Conservation (phyloP, 768 basidiomycete species). For the Leccinum uliginosum region DNA sequence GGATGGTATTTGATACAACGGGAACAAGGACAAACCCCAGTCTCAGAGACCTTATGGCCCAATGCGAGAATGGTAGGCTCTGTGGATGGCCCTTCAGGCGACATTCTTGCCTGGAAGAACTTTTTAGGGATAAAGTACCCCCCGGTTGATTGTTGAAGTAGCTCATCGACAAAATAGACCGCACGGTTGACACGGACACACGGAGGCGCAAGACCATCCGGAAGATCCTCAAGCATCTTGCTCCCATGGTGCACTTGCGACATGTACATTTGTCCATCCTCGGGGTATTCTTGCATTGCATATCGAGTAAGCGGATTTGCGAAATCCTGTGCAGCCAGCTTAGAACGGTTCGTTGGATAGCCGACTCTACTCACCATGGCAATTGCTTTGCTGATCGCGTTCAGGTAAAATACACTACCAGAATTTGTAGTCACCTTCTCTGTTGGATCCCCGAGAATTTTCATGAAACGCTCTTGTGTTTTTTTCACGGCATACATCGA, state of each 20-base stretch:
- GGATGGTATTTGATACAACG: no score
- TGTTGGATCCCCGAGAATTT: slow-evolving; percentile 22
- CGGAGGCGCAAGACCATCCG: slow-evolving; percentile 21
- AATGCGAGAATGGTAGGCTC: slow-evolving; percentile 2
- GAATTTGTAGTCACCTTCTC: slow-evolving; percentile 15
- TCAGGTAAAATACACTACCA: slow-evolving; percentile 30
- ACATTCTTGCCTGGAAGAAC: slow-evolving; percentile 11
- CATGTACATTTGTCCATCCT: slow-evolving; percentile 18
- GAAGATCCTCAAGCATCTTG: slow-evolving; percentile 30
- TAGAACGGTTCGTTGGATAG: not conserved
- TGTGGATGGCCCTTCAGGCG: not conserved
- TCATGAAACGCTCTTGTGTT: slow-evolving; percentile 11
- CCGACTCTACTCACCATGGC: slow-evolving; percentile 12
- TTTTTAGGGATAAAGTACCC: slow-evolving; percentile 13
- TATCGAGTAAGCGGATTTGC: slow-evolving; percentile 20
- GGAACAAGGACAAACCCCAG: not conserved
- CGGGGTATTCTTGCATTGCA: slow-evolving; percentile 27
- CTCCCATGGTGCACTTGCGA: slow-evolving; percentile 23
- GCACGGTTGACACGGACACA: slow-evolving; percentile 14
- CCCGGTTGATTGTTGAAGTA: slow-evolving; percentile 3
- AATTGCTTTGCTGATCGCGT: slow-evolving; percentile 13
- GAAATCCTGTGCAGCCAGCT: slow-evolving; percentile 9
- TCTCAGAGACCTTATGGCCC: slow-evolving; percentile 3
- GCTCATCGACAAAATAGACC: slow-evolving; percentile 25
- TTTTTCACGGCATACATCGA: slow-evolving; percentile 21